Conservation (phyloP, 768 basidiomycete species). For the Dacryopinax spathularia region DNA sequence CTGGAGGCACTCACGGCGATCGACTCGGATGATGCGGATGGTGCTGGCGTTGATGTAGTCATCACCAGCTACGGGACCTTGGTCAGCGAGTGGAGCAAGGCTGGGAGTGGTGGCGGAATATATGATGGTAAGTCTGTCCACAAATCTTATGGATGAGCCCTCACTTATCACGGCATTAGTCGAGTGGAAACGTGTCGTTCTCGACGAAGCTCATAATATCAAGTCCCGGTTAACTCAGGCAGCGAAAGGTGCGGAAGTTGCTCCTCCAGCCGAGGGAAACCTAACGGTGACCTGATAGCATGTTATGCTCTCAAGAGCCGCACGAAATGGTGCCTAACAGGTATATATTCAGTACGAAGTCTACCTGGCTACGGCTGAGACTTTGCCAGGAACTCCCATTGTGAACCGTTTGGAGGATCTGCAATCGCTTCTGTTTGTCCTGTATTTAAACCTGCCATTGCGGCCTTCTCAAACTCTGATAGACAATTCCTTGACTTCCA, state of each 20-base stretch:
- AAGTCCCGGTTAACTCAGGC: slow-evolving; percentile 81
- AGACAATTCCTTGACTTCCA: slow-evolving; percentile 67
- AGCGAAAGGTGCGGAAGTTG: slow-evolving; percentile 38
- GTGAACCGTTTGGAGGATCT: slow-evolving; percentile 88
- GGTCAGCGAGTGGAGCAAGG: slow-evolving; percentile 69
- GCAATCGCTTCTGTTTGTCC: slow-evolving; percentile 56
- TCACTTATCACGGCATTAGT: slow-evolving; percentile 41
- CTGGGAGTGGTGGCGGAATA: slow-evolving; percentile 12
- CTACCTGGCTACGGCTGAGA: background rate
- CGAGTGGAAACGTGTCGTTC: slow-evolving; percentile 65
- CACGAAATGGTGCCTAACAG: slow-evolving; percentile 83
- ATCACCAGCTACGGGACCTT: slow-evolving; percentile 87
- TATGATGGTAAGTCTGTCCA: background rate
- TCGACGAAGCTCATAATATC: slow-evolving; percentile 92
- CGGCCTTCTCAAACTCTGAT: background rate
- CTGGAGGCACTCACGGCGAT: slow-evolving; percentile 33
- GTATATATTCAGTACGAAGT: slow-evolving; percentile 22
- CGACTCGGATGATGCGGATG: slow-evolving; percentile 34
- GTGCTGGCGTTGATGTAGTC: slow-evolving; percentile 57
- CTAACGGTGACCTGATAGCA: slow-evolving; percentile 25
- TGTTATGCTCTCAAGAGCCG: slow-evolving; percentile 70
- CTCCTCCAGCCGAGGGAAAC: slow-evolving; percentile 4
- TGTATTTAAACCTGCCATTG: background rate
- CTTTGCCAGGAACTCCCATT: slow-evolving; percentile 66
- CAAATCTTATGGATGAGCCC: no score